phyloP scores from a whole-genome alignment of 257 asterid species.

The Fraxinus cuspidata region DNA sequence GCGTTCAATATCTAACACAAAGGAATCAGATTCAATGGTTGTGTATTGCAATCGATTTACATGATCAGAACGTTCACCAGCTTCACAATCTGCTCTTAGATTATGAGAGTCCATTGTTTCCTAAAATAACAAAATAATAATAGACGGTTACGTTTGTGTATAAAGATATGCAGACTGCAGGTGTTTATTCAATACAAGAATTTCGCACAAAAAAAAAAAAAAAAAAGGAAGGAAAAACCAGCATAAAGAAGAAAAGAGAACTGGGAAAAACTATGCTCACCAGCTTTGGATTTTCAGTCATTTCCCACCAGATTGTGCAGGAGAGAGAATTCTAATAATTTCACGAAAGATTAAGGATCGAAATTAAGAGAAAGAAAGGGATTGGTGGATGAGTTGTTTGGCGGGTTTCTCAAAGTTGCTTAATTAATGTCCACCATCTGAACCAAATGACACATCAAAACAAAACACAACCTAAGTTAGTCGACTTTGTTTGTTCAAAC shows the following conservation, averaged over 20 bases:
- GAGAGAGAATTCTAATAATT: neutral
- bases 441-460: constrained; percentile 24
- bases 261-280: constrained; percentile 26
- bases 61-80: neutral
- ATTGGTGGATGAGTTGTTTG: constrained; percentile 20
- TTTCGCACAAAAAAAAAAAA: too few species aligned
- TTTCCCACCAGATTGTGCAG: neutral
- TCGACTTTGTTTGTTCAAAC: constrained; percentile 21
- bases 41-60: neutral
- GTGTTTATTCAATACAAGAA: neutral
- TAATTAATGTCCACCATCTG: constrained; percentile 32
- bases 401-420: constrained; percentile 27
- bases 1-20: constrained; percentile 70
- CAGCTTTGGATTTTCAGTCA: constrained; percentile 38
- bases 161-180: too few species aligned
- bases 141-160: too few species aligned
- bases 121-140: constrained; percentile 14
- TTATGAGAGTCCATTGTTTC: constrained; percentile 42
- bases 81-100: constrained; percentile 19
- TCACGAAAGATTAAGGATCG: constrained; percentile 10
- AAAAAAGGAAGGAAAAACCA: neutral
- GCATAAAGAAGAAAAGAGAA: neutral
- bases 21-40: constrained; percentile 43
- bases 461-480: constrained; percentile 31
- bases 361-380: constrained; percentile 13